Conservation (phyloP, 2,329 filamentous ascomycete genomes). For the Metarhizium humberi region DNA sequence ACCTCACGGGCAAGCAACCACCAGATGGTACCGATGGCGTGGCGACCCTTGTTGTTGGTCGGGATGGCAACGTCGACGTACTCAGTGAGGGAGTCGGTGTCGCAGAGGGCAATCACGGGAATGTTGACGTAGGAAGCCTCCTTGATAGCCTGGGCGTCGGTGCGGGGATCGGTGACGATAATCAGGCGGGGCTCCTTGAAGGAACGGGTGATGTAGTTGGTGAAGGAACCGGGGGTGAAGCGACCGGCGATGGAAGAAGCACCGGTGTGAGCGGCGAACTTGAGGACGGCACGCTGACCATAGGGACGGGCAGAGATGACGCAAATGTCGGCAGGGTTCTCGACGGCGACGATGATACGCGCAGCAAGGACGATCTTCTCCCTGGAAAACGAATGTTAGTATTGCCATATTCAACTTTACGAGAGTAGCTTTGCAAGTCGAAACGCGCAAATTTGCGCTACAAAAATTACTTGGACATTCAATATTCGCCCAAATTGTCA, state of each 20-base stretch:
- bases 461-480: background rate
- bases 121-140: constrained; percentile 99
- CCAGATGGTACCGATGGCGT: constrained; percentile 97
- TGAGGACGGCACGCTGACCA: constrained; percentile 98
- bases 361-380: constrained; percentile 99
- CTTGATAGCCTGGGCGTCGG: constrained; percentile 99
- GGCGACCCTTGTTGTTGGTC: constrained; percentile 99
- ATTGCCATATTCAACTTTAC: background rate
- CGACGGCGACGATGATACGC: constrained; percentile 96
- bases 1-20: constrained; percentile 99
- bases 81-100: constrained; percentile 98
- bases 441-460: too few species aligned
- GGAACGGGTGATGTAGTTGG: constrained; percentile 99
- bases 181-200: constrained; percentile 99
- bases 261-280: constrained; percentile 98
- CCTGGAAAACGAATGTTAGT: constrained; percentile 42
- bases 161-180: constrained; percentile 98
- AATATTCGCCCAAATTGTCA: background rate
- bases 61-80: constrained; percentile 99
- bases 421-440: too few species aligned
- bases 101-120: constrained; percentile 96
- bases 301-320: constrained; percentile 99
- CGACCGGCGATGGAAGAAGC: constrained; percentile 96
- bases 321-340: constrained; percentile 99
- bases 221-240: constrained; percentile 99